A percentile compares a stretch with the other conserved stretches of the same genome.
Conservation (phyloP, 345 rosid genomes). For the Noccaea caerulescens region DNA sequence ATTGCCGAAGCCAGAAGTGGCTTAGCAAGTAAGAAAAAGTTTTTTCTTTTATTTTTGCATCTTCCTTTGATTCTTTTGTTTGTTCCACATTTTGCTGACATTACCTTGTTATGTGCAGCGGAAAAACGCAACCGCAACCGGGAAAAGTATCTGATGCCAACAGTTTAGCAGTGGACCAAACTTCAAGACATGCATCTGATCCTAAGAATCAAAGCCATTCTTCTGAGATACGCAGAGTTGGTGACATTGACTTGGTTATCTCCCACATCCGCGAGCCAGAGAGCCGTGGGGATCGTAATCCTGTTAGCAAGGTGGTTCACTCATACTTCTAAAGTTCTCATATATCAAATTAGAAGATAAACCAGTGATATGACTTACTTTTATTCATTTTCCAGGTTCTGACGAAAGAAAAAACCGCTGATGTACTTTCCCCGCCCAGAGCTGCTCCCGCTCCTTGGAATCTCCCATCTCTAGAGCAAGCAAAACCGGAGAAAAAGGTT, state of each 20-base stretch:
- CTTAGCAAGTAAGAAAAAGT: constrained; percentile 47
- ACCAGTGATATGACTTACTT: not conserved
- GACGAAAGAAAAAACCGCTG: constrained; percentile 56
- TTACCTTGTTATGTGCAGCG: constrained; percentile 48
- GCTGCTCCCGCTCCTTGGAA: constrained; percentile 52
- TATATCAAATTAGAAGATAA: too few relatives aligned
- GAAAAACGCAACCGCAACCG: constrained; percentile 55
- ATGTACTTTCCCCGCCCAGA: constrained; percentile 53
- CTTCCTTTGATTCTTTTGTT: constrained; percentile 1
- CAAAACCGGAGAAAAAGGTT: constrained; percentile 54
- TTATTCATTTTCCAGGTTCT: constrained; percentile 43
- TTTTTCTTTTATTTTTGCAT: not conserved
- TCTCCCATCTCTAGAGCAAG: constrained; percentile 43
- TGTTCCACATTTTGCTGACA: constrained; percentile 5
- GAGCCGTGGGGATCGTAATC: constrained; percentile 48
- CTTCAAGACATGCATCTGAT: constrained; percentile 51
- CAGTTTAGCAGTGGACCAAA: constrained; percentile 51
- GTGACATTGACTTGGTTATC: constrained; percentile 53
- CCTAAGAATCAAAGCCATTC: constrained; percentile 48
- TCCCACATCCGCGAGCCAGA: constrained; percentile 44
- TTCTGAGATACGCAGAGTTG: constrained; percentile 52
- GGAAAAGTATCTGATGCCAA: constrained; percentile 50
- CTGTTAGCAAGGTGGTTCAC: constrained; percentile 55
- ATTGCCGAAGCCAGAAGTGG: constrained; percentile 52
- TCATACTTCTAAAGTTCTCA: constrained; percentile 20